Evolutionary conservation across 2,329 filamentous ascomycete species (phyloP), one percentile per base, ranked within the genome.

Genomic region (Hypoxylon sp.): DNA sequence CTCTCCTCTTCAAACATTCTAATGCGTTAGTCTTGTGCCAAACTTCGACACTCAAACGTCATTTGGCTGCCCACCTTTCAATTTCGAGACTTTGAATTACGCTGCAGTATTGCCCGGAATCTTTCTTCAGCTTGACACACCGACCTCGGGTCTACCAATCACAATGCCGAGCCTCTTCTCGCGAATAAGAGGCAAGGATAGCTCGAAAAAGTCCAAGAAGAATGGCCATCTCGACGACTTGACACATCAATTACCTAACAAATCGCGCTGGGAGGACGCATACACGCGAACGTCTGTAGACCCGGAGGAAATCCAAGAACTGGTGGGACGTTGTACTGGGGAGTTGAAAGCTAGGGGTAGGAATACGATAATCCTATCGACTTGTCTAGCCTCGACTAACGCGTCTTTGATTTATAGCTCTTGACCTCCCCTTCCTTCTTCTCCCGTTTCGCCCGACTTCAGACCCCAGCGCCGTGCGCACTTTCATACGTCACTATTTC

Each of bases 291-390:
- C 86, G 56, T 87, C 89, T 48, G 89, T 99, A 69, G 90, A 92
- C 55, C 91, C 94, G 4, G 93, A 97, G 70, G 95, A 99, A 80
- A 89, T 99, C 49, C 90, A 94, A 73, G 93, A 97, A 75, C 81
- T 99, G 66, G 83, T 98, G 53, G 87, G 89, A 75, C 88, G 89
- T 69, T 97, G 93, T 80, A 96, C 94, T 10, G 85, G 89, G 58
- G 95, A 99, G 81, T 87, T 99, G 78, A 99, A 98, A 81, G 90
- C 91, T 64, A 87, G 94, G 91, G 94, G 94, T 97, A 88, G 72
- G 87, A 64, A 67, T 68, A 26, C 24, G 53, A 41, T 28, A 30
- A 55, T 52, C n/a, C 41, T 37, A n/a, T 59, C 20, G n/a, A 53
- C 41, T 48, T 24, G 20, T 32, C 19, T 50, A 43, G n/a, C 15